A percentile compares a stretch with the other conserved stretches of the same genome.
phyloP scores from a whole-genome alignment of 805 yeast genomes.

The Zygosaccharomyces lentus region DNA sequence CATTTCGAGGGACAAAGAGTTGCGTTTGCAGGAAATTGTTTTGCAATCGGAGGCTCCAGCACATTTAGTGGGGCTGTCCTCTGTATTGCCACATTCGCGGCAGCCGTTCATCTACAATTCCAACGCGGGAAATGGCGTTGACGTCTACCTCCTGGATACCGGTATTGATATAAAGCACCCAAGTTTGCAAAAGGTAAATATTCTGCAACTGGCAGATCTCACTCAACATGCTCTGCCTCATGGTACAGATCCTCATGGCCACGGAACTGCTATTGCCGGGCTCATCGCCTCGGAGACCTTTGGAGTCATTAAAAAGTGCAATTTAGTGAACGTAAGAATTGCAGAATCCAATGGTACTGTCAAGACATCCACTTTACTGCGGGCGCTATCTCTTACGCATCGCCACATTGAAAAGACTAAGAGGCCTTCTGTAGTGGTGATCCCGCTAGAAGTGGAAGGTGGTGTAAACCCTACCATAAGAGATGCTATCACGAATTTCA shows the following conservation, averaged over 20 bases:
- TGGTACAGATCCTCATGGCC: conserved; percentile 41
- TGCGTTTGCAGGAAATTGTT: conserved; percentile 33
- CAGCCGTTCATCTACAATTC: conserved; percentile 41
- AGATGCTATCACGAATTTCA: conserved; percentile 42
- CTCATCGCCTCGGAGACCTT: conserved; percentile 46
- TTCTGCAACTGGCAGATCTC: conserved; percentile 42
- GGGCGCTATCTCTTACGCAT: conserved; percentile 32
- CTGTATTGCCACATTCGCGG: conserved; percentile 38
- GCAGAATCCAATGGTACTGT: conserved; percentile 39
- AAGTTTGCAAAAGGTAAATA: conserved; percentile 44
- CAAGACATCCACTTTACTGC: conserved; percentile 34
- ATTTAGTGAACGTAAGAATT: conserved; percentile 43
- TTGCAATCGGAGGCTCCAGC: conserved; percentile 42
- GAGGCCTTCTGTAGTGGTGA: conserved; percentile 38
- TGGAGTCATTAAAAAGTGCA: conserved; percentile 49
- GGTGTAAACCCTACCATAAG: conserved; percentile 39
- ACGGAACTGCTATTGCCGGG: conserved; percentile 58
- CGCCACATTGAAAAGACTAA: conserved; percentile 29
- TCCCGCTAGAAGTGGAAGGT: conserved; percentile 37
- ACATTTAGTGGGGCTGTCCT: conserved; percentile 35
- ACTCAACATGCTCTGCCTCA: conserved; percentile 34
- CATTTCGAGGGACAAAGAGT: conserved; percentile 37
- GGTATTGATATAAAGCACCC: conserved; percentile 37
- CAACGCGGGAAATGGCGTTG: conserved; percentile 40
- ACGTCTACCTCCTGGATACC: conserved; percentile 39